Conservation (phyloP, 768 basidiomycete species). For the Podaxis pistillaris region DNA sequence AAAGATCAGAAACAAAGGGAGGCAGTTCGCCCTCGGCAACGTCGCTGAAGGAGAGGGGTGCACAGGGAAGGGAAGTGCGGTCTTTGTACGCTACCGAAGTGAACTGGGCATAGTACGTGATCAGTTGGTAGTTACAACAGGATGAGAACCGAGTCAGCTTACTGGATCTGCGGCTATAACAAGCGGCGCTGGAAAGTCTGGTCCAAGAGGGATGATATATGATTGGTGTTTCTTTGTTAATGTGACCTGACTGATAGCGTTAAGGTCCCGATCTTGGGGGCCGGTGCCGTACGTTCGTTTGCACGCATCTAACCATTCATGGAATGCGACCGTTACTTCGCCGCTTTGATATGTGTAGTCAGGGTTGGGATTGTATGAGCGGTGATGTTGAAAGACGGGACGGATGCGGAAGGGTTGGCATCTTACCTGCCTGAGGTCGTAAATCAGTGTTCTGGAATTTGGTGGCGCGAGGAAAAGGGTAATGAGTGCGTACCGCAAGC, state of each 20-base stretch:
- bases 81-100: constrained; percentile 57
- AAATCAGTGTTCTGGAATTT: constrained; percentile 3
- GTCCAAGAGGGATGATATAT: constrained; percentile 31
- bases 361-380: neutral
- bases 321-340: constrained; percentile 57
- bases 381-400: neutral
- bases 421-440: constrained; percentile 28
- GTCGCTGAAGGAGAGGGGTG: constrained; percentile 59
- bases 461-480: constrained; percentile 18
- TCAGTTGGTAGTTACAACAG: neutral
- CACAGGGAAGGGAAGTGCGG: constrained; percentile 53
- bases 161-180: constrained; percentile 54
- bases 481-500: constrained; percentile 42
- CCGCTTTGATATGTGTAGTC: constrained; percentile 38
- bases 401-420: neutral
- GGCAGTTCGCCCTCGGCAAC: constrained; percentile 60
- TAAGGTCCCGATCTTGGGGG: constrained; percentile 8
- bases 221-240: constrained; percentile 20
- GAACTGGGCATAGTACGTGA: constrained; percentile 36
- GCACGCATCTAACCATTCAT: constrained; percentile 58
- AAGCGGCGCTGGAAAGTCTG: constrained; percentile 31
- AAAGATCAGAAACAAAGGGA: constrained; percentile 19
- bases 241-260: neutral
- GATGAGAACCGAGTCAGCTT: constrained; percentile 20
- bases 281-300: constrained; percentile 19